These are phyloP conservation scores for Reutealis trisperma DNA, from an alignment of 345 rosid genomes.

Conservation along the genomic window DNA sequence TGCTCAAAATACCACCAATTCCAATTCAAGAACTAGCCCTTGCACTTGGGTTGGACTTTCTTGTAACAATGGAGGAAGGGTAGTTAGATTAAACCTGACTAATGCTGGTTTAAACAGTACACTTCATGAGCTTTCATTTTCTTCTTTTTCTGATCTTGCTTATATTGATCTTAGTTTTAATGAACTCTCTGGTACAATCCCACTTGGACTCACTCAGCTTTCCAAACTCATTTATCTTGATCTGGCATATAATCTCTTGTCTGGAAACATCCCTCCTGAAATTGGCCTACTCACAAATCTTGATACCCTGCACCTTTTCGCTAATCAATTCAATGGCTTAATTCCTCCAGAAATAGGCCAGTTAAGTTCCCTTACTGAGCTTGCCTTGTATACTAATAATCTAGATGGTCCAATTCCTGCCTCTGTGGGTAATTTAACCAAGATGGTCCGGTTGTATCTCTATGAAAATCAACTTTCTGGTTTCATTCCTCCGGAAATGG, in stretches of 20 bases:
- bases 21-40: not conserved
- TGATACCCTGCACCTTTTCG: slow-evolving; percentile 14
- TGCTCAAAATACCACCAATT: not conserved
- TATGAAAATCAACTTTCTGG: not conserved
- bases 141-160: slow-evolving; percentile 25
- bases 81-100: not conserved
- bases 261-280: slow-evolving; percentile 17
- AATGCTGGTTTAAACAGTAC: slow-evolving; percentile 2
- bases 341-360: slow-evolving; percentile 28
- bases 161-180: slow-evolving; percentile 21
- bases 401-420: slow-evolving; percentile 26
- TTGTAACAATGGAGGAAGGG: not conserved
- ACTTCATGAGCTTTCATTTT: slow-evolving; percentile 2
- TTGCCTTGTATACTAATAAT: slow-evolving; percentile 7
- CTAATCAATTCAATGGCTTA: slow-evolving; percentile 21
- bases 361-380: slow-evolving; percentile 18
- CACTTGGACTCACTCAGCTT: not conserved
- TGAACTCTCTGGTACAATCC: slow-evolving; percentile 18
- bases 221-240: not conserved
- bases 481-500: slow-evolving; percentile 24
- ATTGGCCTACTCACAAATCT: slow-evolving; percentile 19
- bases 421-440: slow-evolving; percentile 15
- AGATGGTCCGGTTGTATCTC: not conserved
- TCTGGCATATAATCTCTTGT: not conserved
- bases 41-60: slow-evolving; percentile 6